Percentiles rank a stretch among this genome's conserved stretches.
Conservation (phyloP, 1,284 basidiomycete genomes). For the Moniliella sp. region DNA sequence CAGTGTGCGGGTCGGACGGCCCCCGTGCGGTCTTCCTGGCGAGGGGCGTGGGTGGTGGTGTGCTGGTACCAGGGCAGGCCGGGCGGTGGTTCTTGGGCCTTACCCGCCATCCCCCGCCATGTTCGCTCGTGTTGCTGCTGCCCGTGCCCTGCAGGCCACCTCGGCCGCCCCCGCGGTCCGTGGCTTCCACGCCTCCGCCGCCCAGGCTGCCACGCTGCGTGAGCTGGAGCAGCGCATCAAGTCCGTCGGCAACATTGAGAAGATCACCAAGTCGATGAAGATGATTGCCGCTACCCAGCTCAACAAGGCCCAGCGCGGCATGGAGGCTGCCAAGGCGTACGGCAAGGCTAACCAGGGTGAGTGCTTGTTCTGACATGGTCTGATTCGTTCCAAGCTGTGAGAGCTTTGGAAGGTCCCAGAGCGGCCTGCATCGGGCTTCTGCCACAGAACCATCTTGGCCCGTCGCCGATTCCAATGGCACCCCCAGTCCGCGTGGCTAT, state of each 20-base stretch:
- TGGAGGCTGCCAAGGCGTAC: conserved; percentile 79
- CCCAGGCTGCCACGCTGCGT: conserved; percentile 85
- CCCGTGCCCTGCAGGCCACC: no score
- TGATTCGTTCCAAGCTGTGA: conserved; percentile 39
- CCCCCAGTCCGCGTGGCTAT: not conserved
- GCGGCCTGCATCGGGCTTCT: no score
- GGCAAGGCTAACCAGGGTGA: conserved; percentile 74
- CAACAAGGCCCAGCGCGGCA: conserved; percentile 67
- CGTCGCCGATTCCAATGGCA: not conserved
- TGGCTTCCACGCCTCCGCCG: conserved; percentile 36
- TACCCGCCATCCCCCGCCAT: no score
- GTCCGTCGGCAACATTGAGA: conserved; percentile 85
- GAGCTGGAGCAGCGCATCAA: conserved; percentile 91
- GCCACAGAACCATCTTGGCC: not conserved
- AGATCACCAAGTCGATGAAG: conserved; percentile 98
- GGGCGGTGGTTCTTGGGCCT: no score
- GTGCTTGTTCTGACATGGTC: conserved; percentile 2
- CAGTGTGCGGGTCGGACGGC: no score
- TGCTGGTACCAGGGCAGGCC: no score
- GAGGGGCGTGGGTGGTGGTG: no score
- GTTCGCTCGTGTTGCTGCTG: no score
- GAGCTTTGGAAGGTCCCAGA: conserved; percentile 64
- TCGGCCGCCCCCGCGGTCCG: conserved; percentile 7
- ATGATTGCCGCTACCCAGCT: conserved; percentile 87
- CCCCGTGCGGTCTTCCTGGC: no score